phyloP scores from a whole-genome alignment of 441 rosid genomes.

The Flueggea neowawraea region DNA sequence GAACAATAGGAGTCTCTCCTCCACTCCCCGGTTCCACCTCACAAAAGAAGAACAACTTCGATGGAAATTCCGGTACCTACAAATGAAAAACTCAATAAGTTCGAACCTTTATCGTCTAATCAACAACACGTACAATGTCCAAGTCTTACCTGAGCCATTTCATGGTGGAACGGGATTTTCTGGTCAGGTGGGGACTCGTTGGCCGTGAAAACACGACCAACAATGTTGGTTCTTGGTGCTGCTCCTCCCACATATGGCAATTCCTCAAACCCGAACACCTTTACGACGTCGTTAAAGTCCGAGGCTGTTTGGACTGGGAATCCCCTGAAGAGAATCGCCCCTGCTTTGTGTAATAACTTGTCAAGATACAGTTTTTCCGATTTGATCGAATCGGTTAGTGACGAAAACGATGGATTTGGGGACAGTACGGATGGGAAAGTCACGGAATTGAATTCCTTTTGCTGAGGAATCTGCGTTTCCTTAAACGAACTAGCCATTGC shows the following conservation, averaged over 20 bases:
- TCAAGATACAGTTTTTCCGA: constrained; percentile 49
- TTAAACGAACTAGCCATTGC: constrained; percentile 44
- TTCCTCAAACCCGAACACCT: constrained; percentile 83
- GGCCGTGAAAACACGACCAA: constrained; percentile 90
- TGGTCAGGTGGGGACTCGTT: constrained; percentile 93
- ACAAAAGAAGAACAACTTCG: constrained; percentile 87
- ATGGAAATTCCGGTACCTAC: constrained; percentile 84
- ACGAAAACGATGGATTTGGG: constrained; percentile 24
- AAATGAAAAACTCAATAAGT: background rate
- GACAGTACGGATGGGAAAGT: constrained; percentile 52
- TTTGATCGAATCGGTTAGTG: constrained; percentile 29
- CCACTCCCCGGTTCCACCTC: constrained; percentile 82
- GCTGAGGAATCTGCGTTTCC: constrained; percentile 43
- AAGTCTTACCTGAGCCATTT: constrained; percentile 73
- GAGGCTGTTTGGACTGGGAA: constrained; percentile 53
- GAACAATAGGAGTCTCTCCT: constrained; percentile 92
- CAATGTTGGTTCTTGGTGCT: constrained; percentile 72
- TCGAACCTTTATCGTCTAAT: too few relatives aligned
- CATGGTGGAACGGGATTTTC: constrained; percentile 89
- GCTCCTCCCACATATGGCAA: constrained; percentile 92
- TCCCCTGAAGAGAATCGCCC: constrained; percentile 70
- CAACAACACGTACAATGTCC: too few relatives aligned
- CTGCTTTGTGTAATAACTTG: constrained; percentile 57
- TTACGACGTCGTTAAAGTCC: constrained; percentile 80
- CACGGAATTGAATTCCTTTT: constrained; percentile 38